Evolutionary conservation across 129 eudicot genomes (phyloP).

Genomic region (Lactuca sativa): DNA sequence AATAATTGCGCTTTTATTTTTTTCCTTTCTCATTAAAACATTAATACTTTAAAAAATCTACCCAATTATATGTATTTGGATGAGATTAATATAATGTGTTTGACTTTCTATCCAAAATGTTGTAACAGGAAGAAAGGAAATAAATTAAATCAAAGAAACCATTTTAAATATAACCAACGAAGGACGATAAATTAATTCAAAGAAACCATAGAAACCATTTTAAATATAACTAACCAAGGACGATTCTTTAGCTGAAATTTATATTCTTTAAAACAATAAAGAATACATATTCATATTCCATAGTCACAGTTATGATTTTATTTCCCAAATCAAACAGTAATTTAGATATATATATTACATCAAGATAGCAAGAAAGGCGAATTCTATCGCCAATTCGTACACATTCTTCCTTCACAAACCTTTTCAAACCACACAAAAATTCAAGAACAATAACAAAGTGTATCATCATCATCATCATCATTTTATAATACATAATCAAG

Average conservation of each 20-base stretch:
- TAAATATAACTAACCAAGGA: too few species aligned
- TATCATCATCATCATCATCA: neutral
- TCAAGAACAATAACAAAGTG: slow-evolving; percentile 13
- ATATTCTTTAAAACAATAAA: too few species aligned
- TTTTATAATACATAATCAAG: slow-evolving; percentile 9
- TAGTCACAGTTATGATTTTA: slow-evolving; percentile 20
- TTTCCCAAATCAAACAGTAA: slow-evolving; percentile 10
- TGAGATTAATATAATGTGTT: too few species aligned
- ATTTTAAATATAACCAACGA: too few species aligned
- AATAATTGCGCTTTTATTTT: neutral
- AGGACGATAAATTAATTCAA: too few species aligned
- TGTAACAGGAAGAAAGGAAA: too few species aligned
- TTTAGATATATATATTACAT: slow-evolving; percentile 33
- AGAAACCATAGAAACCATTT: too few species aligned
- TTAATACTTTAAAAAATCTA: too few species aligned
- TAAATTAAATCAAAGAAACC: too few species aligned
- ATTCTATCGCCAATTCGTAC: neutral
- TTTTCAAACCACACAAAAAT: slow-evolving; percentile 23
- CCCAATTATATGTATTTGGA: too few species aligned
- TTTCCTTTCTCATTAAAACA: neutral
- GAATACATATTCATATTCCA: neutral
- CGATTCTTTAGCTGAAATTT: too few species aligned
- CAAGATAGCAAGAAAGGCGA: slow-evolving; percentile 17
- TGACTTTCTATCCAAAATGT: too few species aligned
- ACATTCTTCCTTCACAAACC: slow-evolving; percentile 23